Conservation (phyloP, 352 stramenopile genomes). For the Aphanomyces astaci region DNA sequence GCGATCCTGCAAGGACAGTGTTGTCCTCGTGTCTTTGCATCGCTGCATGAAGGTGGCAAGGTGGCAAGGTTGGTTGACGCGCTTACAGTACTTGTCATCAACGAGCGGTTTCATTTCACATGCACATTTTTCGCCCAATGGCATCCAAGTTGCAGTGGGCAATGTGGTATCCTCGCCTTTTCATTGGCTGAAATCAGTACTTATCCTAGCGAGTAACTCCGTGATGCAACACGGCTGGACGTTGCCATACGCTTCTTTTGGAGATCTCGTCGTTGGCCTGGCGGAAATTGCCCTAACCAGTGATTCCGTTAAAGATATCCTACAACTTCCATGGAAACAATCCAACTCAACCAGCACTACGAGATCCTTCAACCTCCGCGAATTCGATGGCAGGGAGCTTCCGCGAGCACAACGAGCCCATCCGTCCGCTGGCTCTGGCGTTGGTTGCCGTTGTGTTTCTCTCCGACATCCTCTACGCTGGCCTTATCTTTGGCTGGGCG, state of each 20-base stretch:
- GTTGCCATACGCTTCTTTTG: too few relatives aligned
- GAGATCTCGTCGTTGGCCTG: too few relatives aligned
- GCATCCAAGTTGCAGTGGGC: background rate
- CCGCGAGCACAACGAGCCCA: background rate
- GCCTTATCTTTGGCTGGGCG: conserved; percentile 80
- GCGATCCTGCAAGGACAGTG: too few relatives aligned
- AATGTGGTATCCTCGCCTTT: too few relatives aligned
- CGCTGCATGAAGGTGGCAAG: too few relatives aligned
- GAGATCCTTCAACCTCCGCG: background rate
- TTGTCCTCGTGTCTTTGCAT: too few relatives aligned
- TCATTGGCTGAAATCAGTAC: background rate
- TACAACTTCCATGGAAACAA: background rate
- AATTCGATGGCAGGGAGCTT: background rate
- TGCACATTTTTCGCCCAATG: too few relatives aligned
- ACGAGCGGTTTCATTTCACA: too few relatives aligned
- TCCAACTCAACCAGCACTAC: too few relatives aligned
- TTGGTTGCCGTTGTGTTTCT: conserved; percentile 60
- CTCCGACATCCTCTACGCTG: conserved; percentile 79
- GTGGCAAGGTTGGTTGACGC: too few relatives aligned
- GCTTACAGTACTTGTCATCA: too few relatives aligned
- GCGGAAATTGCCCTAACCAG: background rate
- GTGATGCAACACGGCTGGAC: too few relatives aligned
- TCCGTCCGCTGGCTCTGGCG: conserved; percentile 29
- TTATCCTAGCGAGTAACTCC: background rate
- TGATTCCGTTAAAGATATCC: background rate